These are phyloP conservation scores for Starmerella apicola DNA, from an alignment of 805 yeast species.

Conservation along the genomic window DNA sequence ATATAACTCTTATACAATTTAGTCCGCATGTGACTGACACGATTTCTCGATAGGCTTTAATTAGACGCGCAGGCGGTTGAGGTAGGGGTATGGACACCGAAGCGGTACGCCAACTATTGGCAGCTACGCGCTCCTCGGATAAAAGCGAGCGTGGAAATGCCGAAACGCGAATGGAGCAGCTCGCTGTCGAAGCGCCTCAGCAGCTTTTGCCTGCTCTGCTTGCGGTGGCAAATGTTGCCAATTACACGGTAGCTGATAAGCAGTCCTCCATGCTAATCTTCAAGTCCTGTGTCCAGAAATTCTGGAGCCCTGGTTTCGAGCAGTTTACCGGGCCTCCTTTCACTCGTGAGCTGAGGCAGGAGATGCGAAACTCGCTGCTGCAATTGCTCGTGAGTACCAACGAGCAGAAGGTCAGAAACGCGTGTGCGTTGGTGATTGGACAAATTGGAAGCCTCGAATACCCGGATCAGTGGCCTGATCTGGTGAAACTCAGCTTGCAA, in stretches of 20 bases:
- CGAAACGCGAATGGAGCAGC: conserved; percentile 6
- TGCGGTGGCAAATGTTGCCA: conserved; percentile 6
- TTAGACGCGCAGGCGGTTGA: no score
- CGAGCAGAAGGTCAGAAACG: conserved; percentile 38
- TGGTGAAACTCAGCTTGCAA: conserved; percentile 24
- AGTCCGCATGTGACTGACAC: no score
- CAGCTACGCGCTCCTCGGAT: conserved; percentile 13
- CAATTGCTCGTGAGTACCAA: conserved; percentile 36
- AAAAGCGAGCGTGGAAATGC: conserved; percentile 9
- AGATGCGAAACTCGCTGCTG: conserved; percentile 41
- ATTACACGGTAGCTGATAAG: conserved; percentile 39
- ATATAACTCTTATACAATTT: no score
- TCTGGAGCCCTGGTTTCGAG: conserved; percentile 77
- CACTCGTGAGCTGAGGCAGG: conserved; percentile 38
- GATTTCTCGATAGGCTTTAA: no score
- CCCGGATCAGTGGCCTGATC: conserved; percentile 91
- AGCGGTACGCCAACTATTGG: conserved; percentile 5
- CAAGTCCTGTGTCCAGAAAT: conserved; percentile 53
- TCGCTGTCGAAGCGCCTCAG: conserved; percentile 5
- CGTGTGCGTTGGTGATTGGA: conserved; percentile 62
- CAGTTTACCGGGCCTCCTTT: conserved; percentile 60
- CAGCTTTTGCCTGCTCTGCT: conserved; percentile 16
- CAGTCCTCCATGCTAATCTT: conserved; percentile 39
- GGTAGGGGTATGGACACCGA: no score
- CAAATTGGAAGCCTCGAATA: conserved; percentile 81